Conservation (phyloP, 2,329 filamentous ascomycete species). For the Curvularia verruculosa region DNA sequence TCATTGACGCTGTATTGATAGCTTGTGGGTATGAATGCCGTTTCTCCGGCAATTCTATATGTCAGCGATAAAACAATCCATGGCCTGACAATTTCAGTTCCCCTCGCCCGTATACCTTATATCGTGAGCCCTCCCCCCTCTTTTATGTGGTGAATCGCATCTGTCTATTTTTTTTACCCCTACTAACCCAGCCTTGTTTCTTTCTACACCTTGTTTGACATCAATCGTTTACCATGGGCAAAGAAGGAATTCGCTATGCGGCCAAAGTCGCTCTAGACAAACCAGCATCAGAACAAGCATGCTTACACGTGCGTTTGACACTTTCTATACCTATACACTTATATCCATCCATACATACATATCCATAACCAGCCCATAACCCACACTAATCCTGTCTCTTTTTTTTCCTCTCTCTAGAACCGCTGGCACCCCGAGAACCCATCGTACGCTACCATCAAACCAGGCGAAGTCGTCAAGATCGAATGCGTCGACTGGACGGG, state of each 20-base stretch:
- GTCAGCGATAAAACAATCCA: conserved; percentile 31
- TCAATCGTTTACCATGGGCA: conserved; percentile 50
- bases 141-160: conserved; percentile 1
- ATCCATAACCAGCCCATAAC: not conserved
- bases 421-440: conserved; percentile 93
- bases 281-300: conserved; percentile 71
- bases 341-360: too few species aligned
- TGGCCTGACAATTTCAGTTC: conserved; percentile 9
- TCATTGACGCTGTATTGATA: conserved; percentile 33
- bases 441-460: conserved; percentile 71
- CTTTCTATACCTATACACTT: too few species aligned
- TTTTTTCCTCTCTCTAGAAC: conserved; percentile 70
- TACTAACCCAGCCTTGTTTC: not conserved
- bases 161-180: not conserved
- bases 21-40: conserved; percentile 12
- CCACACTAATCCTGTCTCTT: too few species aligned
- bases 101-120: conserved; percentile 26
- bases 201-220: not conserved
- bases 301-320: conserved; percentile 69
- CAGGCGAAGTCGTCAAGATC: conserved; percentile 89
- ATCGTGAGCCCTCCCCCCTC: conserved; percentile 20
- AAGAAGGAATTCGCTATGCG: conserved; percentile 69
- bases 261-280: conserved; percentile 75
- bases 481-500: conserved; percentile 80
- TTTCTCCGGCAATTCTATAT: conserved; percentile 23